phyloP scores from a whole-genome alignment of 2,329 filamentous ascomycete genomes.

The Shiraia sp. region DNA sequence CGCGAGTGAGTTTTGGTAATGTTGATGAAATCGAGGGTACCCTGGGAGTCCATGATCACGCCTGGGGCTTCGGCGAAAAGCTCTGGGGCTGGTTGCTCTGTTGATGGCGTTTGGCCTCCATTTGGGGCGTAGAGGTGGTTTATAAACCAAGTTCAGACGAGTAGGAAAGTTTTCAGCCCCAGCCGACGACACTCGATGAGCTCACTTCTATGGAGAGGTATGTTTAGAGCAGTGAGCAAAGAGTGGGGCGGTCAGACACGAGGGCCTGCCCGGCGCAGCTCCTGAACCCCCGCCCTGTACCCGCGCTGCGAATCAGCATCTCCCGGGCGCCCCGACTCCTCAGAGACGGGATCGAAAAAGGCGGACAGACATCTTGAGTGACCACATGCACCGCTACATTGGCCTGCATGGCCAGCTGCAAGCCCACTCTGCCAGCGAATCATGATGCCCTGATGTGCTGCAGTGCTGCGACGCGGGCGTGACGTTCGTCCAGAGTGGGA shows the following conservation, averaged over 20 bases:
- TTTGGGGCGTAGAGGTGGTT: slow-evolving; percentile 27
- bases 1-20: slow-evolving; percentile 41
- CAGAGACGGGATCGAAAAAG: slow-evolving; percentile 18
- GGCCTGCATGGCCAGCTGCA: slow-evolving; percentile 20
- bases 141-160: slow-evolving; percentile 26
- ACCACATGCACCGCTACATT: slow-evolving; percentile 21
- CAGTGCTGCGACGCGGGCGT: slow-evolving; percentile 10
- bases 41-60: slow-evolving; percentile 42
- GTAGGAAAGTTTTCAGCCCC: slow-evolving; percentile 34
- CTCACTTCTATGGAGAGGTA: slow-evolving; percentile 28
- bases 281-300: slow-evolving; percentile 31
- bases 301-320: slow-evolving; percentile 26
- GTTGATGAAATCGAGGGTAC: slow-evolving; percentile 43
- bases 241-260: slow-evolving; percentile 40
- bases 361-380: slow-evolving; percentile 27
- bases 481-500: slow-evolving; percentile 19
- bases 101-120: slow-evolving; percentile 25
- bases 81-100: slow-evolving; percentile 20
- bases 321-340: slow-evolving; percentile 21
- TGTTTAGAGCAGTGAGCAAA: slow-evolving; percentile 39
- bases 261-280: slow-evolving; percentile 35
- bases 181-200: slow-evolving; percentile 27
- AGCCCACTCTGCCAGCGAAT: slow-evolving; percentile 16
- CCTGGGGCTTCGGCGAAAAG: slow-evolving; percentile 12
- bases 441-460: slow-evolving; percentile 4